Evolutionary conservation across 2,329 filamentous ascomycete species (phyloP).

Genomic region (Plenodomus lindquistii): DNA sequence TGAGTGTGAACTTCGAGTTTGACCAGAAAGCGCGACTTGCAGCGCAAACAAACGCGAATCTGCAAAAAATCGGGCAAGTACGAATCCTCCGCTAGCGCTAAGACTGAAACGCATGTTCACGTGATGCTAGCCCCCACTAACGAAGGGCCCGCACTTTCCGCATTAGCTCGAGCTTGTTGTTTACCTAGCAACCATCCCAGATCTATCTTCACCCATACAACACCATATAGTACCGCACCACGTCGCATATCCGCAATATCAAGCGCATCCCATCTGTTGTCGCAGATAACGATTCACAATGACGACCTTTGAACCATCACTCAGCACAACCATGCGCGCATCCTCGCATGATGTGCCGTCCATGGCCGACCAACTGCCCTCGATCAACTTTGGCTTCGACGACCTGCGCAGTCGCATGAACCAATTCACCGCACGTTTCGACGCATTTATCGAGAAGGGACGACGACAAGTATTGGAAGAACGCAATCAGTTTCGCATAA

Average conservation of each 20-base stretch:
- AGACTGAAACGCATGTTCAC: constrained; percentile 33
- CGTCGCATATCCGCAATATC: constrained; percentile 18
- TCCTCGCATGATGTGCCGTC: constrained; percentile 64
- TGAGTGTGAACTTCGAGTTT: neutral
- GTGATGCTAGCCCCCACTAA: constrained; percentile 16
- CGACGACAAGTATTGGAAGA: constrained; percentile 89
- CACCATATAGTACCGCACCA: constrained; percentile 17
- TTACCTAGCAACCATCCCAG: constrained; percentile 36
- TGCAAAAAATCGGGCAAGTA: constrained; percentile 4
- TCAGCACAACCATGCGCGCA: constrained; percentile 67
- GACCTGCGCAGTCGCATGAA: constrained; percentile 94
- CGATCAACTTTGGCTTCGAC: constrained; percentile 94
- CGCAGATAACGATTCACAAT: constrained; percentile 46
- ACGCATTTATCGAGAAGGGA: constrained; percentile 90
- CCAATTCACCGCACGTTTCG: constrained; percentile 87
- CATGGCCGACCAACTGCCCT: constrained; percentile 78
- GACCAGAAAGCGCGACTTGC: constrained; percentile 1
- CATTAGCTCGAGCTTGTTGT: constrained; percentile 25
- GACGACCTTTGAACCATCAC: constrained; percentile 69
- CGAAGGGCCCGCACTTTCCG: constrained; percentile 1
- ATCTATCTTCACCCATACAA: constrained; percentile 3
- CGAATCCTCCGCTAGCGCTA: constrained; percentile 26
- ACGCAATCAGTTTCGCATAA: constrained; percentile 90
- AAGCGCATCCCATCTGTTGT: too few relatives aligned
- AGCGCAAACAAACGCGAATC: constrained; percentile 8